A percentile compares a stretch with the other conserved stretches of the same genome.
Conservation (phyloP, 148 eudicot species). For the Silene latifolia region DNA sequence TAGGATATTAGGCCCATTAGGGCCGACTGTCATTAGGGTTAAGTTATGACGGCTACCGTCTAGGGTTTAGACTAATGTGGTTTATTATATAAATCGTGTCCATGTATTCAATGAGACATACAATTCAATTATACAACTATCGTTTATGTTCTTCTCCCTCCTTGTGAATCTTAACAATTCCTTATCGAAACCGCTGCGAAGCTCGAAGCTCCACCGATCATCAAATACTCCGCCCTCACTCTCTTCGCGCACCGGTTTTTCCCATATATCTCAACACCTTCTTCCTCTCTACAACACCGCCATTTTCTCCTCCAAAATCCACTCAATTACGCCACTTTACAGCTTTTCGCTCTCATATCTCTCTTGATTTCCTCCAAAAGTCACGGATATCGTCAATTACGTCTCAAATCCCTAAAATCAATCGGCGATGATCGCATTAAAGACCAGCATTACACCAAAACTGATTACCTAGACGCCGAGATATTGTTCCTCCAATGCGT, state of each 20-base stretch:
- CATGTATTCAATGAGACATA: no score
- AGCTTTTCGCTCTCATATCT: constrained; percentile 70
- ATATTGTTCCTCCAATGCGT: constrained; percentile 36
- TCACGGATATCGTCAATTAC: constrained; percentile 55
- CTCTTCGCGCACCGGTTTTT: constrained; percentile 65
- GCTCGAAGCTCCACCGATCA: constrained; percentile 47
- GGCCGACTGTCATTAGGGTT: no score
- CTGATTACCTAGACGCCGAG: constrained; percentile 72
- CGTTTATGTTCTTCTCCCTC: no score
- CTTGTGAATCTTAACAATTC: no score
- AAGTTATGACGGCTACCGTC: no score
- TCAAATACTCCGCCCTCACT: constrained; percentile 77
- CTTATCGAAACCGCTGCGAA: constrained; percentile 48
- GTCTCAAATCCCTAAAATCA: constrained; percentile 50
- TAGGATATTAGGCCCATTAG: no score
- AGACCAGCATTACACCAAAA: constrained; percentile 65
- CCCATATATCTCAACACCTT: constrained; percentile 43
- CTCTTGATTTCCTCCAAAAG: constrained; percentile 86
- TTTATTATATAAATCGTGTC: no score
- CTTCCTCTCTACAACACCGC: neutral
- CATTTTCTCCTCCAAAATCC: constrained; percentile 63
- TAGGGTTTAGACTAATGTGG: no score
- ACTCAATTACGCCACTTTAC: constrained; percentile 55
- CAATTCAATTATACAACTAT: no score
- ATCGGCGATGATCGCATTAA: constrained; percentile 50